Conservation (phyloP, 768 basidiomycete species). For the Mrakia gelida region DNA sequence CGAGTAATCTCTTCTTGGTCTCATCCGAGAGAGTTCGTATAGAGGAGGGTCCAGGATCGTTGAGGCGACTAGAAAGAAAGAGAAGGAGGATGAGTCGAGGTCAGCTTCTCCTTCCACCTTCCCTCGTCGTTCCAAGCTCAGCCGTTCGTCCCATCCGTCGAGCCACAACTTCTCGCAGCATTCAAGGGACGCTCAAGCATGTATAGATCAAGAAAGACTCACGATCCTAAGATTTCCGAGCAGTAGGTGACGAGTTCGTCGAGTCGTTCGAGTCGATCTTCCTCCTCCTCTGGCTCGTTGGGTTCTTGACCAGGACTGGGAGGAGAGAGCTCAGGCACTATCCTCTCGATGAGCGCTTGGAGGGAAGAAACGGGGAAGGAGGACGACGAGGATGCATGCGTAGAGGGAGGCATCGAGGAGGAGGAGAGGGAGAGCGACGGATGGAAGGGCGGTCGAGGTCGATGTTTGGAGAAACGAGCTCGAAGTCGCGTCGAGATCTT, state of each 20-base stretch:
- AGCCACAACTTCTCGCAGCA: neutral
- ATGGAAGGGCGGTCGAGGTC: neutral
- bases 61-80: conserved; percentile 1
- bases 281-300: neutral
- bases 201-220: neutral
- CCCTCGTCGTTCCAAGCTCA: neutral
- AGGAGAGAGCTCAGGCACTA: neutral
- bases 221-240: conserved; percentile 14
- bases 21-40: conserved; percentile 25
- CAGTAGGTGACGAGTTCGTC: conserved; percentile 14
- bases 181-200: neutral
- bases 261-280: conserved; percentile 7
- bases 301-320: neutral
- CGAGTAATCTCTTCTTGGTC: conserved; percentile 19
- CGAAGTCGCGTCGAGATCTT: neutral
- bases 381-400: neutral
- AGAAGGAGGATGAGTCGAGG: neutral
- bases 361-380: neutral
- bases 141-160: neutral
- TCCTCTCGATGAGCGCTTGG: neutral
- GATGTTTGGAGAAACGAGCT: neutral
- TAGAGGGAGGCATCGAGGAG: neutral
- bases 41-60: conserved; percentile 17
- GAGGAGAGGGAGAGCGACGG: neutral
- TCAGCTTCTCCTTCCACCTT: neutral